A percentile compares a stretch with the other conserved stretches of the same genome.
phyloP scores from a whole-genome alignment of 192 early-diverging fungal species.

The Coemansia sp. region DNA sequence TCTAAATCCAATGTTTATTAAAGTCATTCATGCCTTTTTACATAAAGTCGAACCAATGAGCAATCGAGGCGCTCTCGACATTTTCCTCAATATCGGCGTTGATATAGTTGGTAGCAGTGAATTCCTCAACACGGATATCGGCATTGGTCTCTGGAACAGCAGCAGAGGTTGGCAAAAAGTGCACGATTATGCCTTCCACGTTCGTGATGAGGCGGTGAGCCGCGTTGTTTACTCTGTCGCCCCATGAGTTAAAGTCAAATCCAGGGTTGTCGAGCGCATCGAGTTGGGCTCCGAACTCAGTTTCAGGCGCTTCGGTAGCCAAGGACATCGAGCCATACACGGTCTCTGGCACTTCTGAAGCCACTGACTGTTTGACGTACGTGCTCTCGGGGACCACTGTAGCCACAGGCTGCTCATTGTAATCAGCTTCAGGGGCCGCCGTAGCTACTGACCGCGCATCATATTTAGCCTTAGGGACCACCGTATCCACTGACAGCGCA shows the following conservation, averaged over 20 bases:
- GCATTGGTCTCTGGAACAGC: background rate
- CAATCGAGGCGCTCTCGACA: background rate
- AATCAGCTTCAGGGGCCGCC: background rate
- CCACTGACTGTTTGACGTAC: background rate
- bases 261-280: background rate
- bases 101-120: slow-evolving; percentile 4
- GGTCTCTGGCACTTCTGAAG: background rate
- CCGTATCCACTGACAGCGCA: too few relatives aligned
- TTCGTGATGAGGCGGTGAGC: slow-evolving; percentile 37
- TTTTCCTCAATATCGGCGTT: background rate
- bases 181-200: slow-evolving; percentile 27
- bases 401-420: too few relatives aligned
- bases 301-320: background rate
- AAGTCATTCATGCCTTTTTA: background rate
- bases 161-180: slow-evolving; percentile 17
- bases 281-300: background rate
- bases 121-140: background rate
- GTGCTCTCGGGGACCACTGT: background rate
- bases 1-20: background rate
- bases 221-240: slow-evolving; percentile 27
- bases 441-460: too few relatives aligned
- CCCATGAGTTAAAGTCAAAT: slow-evolving; percentile 49
- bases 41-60: slow-evolving; percentile 7
- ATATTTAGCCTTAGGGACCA: too few relatives aligned
- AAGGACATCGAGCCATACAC: background rate